A percentile compares a stretch with the other conserved stretches of the same genome.
phyloP scores from a whole-genome alignment of 2,329 filamentous ascomycete species.

The Cryphonectria nitschkei region DNA sequence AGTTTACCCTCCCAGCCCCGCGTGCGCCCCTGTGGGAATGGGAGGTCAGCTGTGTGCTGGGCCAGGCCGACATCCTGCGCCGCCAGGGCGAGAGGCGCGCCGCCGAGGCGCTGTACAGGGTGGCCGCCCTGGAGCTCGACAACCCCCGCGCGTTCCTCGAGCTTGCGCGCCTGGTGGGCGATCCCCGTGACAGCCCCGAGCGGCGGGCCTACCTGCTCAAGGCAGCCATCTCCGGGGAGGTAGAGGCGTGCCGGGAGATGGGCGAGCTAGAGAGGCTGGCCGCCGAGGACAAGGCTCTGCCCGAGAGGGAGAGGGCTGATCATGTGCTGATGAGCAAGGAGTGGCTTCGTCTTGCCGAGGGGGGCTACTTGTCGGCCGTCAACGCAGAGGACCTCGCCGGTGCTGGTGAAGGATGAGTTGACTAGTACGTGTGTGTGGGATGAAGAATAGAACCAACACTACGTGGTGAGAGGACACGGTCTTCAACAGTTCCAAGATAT shows the following conservation, averaged over 20 bases:
- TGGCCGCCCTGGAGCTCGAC: constrained; percentile 40
- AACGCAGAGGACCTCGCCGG: constrained; percentile 13
- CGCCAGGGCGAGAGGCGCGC: constrained; percentile 29
- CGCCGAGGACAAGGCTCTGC: constrained; percentile 27
- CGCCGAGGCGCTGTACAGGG: constrained; percentile 31
- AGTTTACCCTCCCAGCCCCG: background rate
- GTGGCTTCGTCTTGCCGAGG: constrained; percentile 33
- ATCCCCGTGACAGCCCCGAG: constrained; percentile 31
- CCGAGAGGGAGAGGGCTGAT: constrained; percentile 24
- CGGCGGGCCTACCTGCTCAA: constrained; percentile 35
- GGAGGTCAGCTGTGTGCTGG: constrained; percentile 39
- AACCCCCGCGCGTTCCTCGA: constrained; percentile 33
- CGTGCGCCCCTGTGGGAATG: constrained; percentile 40
- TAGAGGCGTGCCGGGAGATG: constrained; percentile 36
- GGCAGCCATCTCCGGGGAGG: constrained; percentile 39
- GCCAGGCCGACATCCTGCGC: constrained; percentile 36
- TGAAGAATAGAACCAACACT: background rate
- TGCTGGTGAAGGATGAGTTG: background rate
- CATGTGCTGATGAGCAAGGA: constrained; percentile 34
- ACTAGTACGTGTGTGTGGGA: background rate
- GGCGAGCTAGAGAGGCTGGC: constrained; percentile 30
- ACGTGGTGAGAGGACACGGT: background rate
- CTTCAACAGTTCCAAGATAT: background rate
- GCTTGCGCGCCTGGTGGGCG: constrained; percentile 35
- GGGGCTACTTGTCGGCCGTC: constrained; percentile 12